phyloP scores from a whole-genome alignment of 1,284 basidiomycete species.

The Fomitopsis schrenkii region DNA sequence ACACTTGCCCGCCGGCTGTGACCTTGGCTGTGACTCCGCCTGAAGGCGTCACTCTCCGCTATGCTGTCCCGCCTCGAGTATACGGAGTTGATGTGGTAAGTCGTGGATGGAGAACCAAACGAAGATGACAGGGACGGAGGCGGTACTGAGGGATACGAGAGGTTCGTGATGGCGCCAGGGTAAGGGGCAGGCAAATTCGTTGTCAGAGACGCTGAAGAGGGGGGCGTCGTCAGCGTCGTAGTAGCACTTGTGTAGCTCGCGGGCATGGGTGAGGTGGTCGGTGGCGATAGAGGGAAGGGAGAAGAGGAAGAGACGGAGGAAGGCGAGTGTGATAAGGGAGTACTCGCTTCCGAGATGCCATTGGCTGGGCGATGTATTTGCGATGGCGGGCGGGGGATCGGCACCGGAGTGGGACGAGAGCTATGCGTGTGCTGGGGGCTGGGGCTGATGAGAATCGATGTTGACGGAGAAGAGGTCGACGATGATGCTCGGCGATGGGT shows the following conservation, averaged over 20 bases:
- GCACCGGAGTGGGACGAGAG: slow-evolving; percentile 40
- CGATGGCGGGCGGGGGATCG: slow-evolving; percentile 66
- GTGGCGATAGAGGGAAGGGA: slow-evolving; percentile 50
- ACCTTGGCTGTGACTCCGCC: slow-evolving; percentile 25
- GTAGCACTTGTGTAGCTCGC: slow-evolving; percentile 52
- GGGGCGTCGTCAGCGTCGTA: slow-evolving; percentile 64
- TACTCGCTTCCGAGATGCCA: slow-evolving; percentile 40
- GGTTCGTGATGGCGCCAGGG: slow-evolving; percentile 24
- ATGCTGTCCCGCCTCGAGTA: slow-evolving; percentile 34
- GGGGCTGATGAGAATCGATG: slow-evolving; percentile 34
- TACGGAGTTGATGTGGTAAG: slow-evolving; percentile 65
- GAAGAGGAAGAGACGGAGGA: slow-evolving; percentile 50
- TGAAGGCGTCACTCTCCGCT: slow-evolving; percentile 32
- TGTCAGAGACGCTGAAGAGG: slow-evolving; percentile 51
- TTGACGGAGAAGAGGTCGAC: slow-evolving; percentile 41
- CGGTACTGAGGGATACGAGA: slow-evolving; percentile 61
- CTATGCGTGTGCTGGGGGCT: slow-evolving; percentile 27
- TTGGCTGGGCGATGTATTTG: slow-evolving; percentile 50
- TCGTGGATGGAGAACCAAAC: slow-evolving; percentile 56
- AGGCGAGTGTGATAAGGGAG: slow-evolving; percentile 56
- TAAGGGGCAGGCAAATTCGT: slow-evolving; percentile 33
- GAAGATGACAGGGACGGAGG: slow-evolving; percentile 68
- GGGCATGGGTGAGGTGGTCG: slow-evolving; percentile 49
- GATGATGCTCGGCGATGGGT: slow-evolving; percentile 53
- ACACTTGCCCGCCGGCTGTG: slow-evolving; percentile 52